A percentile compares a stretch with the other conserved stretches of the same genome.
phyloP scores from a whole-genome alignment of 2,329 filamentous ascomycete genomes.

The Cladophialophora psammophila region DNA sequence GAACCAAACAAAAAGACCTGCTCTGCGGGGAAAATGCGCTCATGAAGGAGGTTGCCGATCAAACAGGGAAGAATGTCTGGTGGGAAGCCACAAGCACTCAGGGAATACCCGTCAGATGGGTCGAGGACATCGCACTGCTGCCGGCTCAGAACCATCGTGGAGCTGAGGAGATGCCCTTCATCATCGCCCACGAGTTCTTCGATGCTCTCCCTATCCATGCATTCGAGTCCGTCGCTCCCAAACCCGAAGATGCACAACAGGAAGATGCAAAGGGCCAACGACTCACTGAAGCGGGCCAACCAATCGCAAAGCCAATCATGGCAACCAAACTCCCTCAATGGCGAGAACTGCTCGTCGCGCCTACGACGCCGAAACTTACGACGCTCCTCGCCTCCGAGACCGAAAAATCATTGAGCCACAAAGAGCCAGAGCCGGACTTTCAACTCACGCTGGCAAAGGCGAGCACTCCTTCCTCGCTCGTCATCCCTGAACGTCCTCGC shows the following conservation, averaged over 20 bases:
- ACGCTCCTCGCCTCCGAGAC: conserved; percentile 56
- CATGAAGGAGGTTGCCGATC: conserved; percentile 64
- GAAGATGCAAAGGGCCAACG: conserved; percentile 46
- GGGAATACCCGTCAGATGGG: conserved; percentile 73
- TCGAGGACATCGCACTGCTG: conserved; percentile 84
- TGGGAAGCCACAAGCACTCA: conserved; percentile 79
- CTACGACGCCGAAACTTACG: conserved; percentile 65
- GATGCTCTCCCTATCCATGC: conserved; percentile 95
- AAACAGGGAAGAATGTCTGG: conserved; percentile 56
- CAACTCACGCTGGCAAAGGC: conserved; percentile 78
- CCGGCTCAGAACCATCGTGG: conserved; percentile 68
- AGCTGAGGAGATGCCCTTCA: conserved; percentile 79
- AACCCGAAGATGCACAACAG: conserved; percentile 54
- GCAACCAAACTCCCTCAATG: conserved; percentile 66
- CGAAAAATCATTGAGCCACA: conserved; percentile 46
- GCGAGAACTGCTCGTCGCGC: conserved; percentile 81
- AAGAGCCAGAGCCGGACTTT: conserved; percentile 75
- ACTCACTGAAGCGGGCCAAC: conserved; percentile 56
- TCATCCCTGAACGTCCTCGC: conserved; percentile 80
- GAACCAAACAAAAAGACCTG: conserved; percentile 77
- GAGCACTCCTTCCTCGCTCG: conserved; percentile 80
- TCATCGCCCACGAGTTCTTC: conserved; percentile 98
- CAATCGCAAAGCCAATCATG: conserved; percentile 49
- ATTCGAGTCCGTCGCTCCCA: conserved; percentile 76
- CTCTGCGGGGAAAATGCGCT: conserved; percentile 78